A percentile compares a stretch with the other conserved stretches of the same genome.
phyloP scores from a whole-genome alignment of 1,284 basidiomycete species.

The Ustilago vetiveriae region DNA sequence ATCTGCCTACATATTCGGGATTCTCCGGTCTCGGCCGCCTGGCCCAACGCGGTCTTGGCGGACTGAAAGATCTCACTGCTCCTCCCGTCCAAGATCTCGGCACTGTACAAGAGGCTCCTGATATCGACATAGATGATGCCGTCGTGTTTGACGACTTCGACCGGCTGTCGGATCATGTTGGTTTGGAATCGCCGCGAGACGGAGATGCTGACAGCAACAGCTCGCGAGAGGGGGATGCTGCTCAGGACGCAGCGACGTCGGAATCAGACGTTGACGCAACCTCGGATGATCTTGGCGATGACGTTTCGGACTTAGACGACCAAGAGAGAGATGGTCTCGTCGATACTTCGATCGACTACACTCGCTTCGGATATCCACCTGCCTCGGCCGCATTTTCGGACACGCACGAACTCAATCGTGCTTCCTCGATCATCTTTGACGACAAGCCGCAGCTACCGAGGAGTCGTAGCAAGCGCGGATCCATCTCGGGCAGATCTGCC shows the following conservation, averaged over 20 bases:
- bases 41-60: slow-evolving; percentile 39
- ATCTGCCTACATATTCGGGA: slow-evolving; percentile 72
- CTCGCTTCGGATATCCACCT: slow-evolving; percentile 54
- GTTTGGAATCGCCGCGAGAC: slow-evolving; percentile 26
- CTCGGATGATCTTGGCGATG: slow-evolving; percentile 30
- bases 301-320: slow-evolving; percentile 37
- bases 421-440: slow-evolving; percentile 51
- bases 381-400: slow-evolving; percentile 54
- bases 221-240: slow-evolving; percentile 8
- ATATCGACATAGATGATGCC: slow-evolving; percentile 32
- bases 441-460: slow-evolving; percentile 23
- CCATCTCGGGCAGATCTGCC: slow-evolving; percentile 13
- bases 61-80: slow-evolving; percentile 43
- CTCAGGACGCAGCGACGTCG: slow-evolving; percentile 23
- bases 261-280: slow-evolving; percentile 24
- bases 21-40: slow-evolving; percentile 75
- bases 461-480: slow-evolving; percentile 25
- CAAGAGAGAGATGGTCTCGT: slow-evolving; percentile 17
- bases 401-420: slow-evolving; percentile 40
- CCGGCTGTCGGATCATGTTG: slow-evolving; percentile 20
- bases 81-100: slow-evolving; percentile 2
- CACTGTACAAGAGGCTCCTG: neutral
- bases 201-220: slow-evolving; percentile 6
- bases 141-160: slow-evolving; percentile 30
- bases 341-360: slow-evolving; percentile 50